Percentiles rank a stretch among this genome's conserved stretches.
phyloP scores from a whole-genome alignment of 768 basidiomycete genomes.

The Termitomyces heimii region DNA sequence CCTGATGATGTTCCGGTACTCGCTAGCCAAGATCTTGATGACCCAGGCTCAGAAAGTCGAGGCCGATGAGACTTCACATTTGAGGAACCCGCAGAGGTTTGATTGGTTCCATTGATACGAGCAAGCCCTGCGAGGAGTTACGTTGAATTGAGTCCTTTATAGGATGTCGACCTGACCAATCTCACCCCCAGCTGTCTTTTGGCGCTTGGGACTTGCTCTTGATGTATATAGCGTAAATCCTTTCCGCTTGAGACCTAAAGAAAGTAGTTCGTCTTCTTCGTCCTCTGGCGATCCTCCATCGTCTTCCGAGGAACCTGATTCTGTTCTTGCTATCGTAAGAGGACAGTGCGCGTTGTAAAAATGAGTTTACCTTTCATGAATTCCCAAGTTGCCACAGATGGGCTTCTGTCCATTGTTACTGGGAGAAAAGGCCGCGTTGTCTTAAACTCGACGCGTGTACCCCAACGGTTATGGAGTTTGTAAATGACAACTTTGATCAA shows the following conservation, averaged over 20 bases:
- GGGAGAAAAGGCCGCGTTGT: neutral
- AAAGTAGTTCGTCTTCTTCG: neutral
- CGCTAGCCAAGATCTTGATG: neutral
- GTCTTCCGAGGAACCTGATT: constrained; percentile 9
- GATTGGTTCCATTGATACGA: neutral
- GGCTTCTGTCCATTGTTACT: neutral
- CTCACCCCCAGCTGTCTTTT: neutral
- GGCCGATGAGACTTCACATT: neutral
- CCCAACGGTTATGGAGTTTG: neutral
- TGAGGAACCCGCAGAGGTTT: neutral
- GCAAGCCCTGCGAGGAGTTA: neutral
- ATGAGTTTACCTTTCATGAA: constrained; percentile 1
- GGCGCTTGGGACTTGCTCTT: constrained; percentile 9
- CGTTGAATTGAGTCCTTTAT: neutral
- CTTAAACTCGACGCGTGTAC: neutral
- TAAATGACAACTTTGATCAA: neutral
- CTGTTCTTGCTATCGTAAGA: constrained; percentile 1
- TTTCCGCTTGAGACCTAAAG: constrained; percentile 9
- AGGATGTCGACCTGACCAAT: neutral
- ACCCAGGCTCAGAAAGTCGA: neutral
- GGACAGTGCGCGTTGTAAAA: neutral
- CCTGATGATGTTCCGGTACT: neutral
- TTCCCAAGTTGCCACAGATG: constrained; percentile 6
- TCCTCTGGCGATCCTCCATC: constrained; percentile 7
- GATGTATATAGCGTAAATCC: neutral